Conservation (phyloP, 352 stramenopile genomes). For the Blastocystis sp. region DNA sequence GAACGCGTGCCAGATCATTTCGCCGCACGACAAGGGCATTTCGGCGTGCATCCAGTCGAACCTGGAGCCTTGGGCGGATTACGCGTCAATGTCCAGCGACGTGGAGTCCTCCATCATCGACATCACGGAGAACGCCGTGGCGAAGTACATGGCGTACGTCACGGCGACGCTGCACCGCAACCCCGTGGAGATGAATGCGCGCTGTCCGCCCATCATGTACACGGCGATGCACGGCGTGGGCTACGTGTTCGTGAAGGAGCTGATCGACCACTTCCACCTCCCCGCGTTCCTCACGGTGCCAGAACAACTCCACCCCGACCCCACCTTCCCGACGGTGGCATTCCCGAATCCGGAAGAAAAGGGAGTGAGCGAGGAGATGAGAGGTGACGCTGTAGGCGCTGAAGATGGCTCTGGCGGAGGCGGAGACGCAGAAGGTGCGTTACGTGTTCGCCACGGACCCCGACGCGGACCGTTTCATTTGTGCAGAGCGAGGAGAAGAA, state of each 20-base stretch:
- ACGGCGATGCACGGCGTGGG: constrained; percentile 98
- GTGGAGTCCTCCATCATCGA: not conserved
- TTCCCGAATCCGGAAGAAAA: constrained; percentile 98
- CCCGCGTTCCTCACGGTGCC: constrained; percentile 81
- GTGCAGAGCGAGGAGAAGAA: constrained; percentile 83
- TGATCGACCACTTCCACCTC: constrained; percentile 87
- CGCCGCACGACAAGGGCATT: constrained; percentile 91
- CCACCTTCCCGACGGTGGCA: constrained; percentile 90
- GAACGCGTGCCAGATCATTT: constrained; percentile 94
- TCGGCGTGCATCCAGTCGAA: constrained; percentile 86
- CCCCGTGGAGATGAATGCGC: constrained; percentile 3
- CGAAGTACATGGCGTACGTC: constrained; percentile 61
- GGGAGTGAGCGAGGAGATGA: constrained; percentile 79
- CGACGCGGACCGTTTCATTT: constrained; percentile 94
- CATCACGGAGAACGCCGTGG: constrained; percentile 55
- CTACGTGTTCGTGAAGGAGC: constrained; percentile 86
- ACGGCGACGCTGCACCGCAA: constrained; percentile 33
- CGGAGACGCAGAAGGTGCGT: constrained; percentile 80
- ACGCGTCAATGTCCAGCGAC: constrained; percentile 77
- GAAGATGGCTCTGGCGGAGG: constrained; percentile 87
- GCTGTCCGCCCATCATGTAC: constrained; percentile 82
- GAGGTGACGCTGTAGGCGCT: constrained; percentile 77
- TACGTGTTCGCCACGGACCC: constrained; percentile 97
- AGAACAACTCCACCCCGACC: constrained; percentile 89
- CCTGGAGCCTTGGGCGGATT: constrained; percentile 84